These are phyloP conservation scores for Malus asiatica DNA, from an alignment of 306 rosid species.

Conservation along the genomic window DNA sequence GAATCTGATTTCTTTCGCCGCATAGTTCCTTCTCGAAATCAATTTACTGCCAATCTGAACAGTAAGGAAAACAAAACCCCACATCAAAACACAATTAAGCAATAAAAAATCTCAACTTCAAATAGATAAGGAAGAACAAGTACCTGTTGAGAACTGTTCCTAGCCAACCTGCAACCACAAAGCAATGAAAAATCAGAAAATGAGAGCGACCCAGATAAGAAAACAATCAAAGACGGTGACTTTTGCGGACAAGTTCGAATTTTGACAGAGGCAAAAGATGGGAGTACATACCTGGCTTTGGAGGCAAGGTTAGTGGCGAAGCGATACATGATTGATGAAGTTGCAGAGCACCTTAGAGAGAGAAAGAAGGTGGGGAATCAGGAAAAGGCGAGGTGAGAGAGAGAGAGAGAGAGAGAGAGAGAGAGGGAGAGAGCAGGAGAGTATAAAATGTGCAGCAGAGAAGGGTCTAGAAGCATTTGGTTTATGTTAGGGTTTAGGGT, in stretches of 20 bases:
- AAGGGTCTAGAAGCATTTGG: neutral
- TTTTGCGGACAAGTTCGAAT: neutral
- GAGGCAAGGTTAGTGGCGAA: constrained; percentile 38
- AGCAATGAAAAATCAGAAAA: neutral
- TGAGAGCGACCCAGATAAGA: constrained; percentile 5
- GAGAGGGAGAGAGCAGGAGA: neutral
- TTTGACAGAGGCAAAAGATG: neutral
- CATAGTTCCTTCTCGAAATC: constrained; percentile 41
- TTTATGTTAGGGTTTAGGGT: constrained; percentile 30
- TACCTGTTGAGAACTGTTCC: constrained; percentile 21
- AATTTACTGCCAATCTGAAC: constrained; percentile 26
- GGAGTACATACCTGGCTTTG: constrained; percentile 40
- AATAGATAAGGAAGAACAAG: neutral
- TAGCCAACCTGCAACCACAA: constrained; percentile 17
- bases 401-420: neutral
- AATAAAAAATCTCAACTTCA: neutral
- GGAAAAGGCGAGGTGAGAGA: neutral
- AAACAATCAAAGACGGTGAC: neutral
- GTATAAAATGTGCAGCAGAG: constrained; percentile 1
- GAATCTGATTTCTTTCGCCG: constrained; percentile 45
- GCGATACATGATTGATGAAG: constrained; percentile 32
- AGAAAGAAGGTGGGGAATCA: neutral
- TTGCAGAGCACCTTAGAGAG: neutral
- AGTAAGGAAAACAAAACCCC: neutral
- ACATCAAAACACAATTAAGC: neutral